A percentile compares a stretch with the other conserved stretches of the same genome.
Conservation (phyloP, 495 filamentous ascomycete genomes). For the Penicillium odoratum region DNA sequence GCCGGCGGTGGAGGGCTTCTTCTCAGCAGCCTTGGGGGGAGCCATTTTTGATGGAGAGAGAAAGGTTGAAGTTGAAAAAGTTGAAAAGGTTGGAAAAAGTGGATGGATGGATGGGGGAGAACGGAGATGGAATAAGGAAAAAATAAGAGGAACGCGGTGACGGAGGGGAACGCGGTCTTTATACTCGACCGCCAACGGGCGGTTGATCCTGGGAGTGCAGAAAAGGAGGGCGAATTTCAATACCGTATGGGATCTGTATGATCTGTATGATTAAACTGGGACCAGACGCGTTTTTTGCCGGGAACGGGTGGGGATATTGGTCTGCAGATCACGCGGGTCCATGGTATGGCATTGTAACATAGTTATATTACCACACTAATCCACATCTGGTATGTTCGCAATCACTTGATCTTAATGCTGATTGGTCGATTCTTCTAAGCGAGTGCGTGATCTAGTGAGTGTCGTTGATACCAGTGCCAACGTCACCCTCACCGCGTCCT, state of each 20-base stretch:
- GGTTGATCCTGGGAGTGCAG: conserved; percentile 45
- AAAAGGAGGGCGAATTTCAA: conserved; percentile 52
- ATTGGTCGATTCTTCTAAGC: conserved; percentile 49
- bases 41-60: conserved; percentile 70
- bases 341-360: conserved; percentile 4
- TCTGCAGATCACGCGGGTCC: conserved; percentile 22
- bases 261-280: conserved; percentile 50
- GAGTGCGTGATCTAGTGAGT: conserved; percentile 51
- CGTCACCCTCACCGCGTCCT: conserved; percentile 46
- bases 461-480: conserved; percentile 34
- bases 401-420: conserved; percentile 34
- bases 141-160: conserved; percentile 46
- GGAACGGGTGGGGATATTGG: conserved; percentile 11
- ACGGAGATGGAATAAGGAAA: conserved; percentile 40
- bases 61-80: conserved; percentile 19
- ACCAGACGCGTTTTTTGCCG: conserved; percentile 23
- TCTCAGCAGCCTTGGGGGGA: conserved; percentile 89
- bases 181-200: conserved; percentile 46
- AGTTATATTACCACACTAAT: conserved; percentile 31
- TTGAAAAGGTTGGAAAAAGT: conserved; percentile 26
- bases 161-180: conserved; percentile 51
- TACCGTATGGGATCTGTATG: conserved; percentile 47
- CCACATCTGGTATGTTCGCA: conserved; percentile 29
- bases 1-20: conserved; percentile 95
- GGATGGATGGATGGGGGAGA: conserved; percentile 35